These are phyloP conservation scores for Fragilariopsis cylindrus DNA, from an alignment of 108 stramenopile genomes.

Conservation along the genomic window DNA sequence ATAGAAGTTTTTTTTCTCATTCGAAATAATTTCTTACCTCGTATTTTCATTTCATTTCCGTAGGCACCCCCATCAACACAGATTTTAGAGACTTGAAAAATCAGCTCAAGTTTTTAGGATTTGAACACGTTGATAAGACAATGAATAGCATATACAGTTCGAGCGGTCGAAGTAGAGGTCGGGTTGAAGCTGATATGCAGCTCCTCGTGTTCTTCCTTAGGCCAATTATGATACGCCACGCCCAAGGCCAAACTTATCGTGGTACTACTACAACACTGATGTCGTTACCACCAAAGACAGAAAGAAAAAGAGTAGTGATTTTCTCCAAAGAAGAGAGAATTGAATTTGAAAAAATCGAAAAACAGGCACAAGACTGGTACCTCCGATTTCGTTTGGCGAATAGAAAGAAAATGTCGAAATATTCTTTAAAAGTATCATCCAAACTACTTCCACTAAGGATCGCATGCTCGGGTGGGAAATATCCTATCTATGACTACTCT, in stretches of 20 bases:
- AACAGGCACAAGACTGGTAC: constrained; percentile 28
- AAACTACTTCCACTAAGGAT: constrained; percentile 34
- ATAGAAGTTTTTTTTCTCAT: neutral
- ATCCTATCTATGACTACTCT: constrained; percentile 10
- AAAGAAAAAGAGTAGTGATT: constrained; percentile 20
- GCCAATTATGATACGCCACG: constrained; percentile 45
- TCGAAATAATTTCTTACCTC: neutral
- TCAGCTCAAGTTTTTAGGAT: constrained; percentile 46
- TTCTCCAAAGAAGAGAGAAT: constrained; percentile 29
- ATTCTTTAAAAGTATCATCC: constrained; percentile 26
- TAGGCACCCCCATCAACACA: constrained; percentile 48
- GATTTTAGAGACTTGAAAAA: constrained; percentile 31
- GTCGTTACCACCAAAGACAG: constrained; percentile 41
- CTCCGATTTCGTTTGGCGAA: constrained; percentile 19
- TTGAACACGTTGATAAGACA: constrained; percentile 29
- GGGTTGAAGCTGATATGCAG: neutral
- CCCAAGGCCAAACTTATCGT: constrained; percentile 35
- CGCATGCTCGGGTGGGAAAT: constrained; percentile 48
- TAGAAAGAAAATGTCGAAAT: constrained; percentile 9
- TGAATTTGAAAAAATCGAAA: constrained; percentile 36
- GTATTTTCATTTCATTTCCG: neutral
- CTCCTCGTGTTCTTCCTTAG: constrained; percentile 36
- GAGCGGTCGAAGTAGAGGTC: neutral
- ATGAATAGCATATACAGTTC: neutral
- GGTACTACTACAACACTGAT: constrained; percentile 38